Evolutionary conservation across 2,329 filamentous ascomycete genomes (phyloP).

Genomic region (Ophiostoma pallidulum): DNA sequence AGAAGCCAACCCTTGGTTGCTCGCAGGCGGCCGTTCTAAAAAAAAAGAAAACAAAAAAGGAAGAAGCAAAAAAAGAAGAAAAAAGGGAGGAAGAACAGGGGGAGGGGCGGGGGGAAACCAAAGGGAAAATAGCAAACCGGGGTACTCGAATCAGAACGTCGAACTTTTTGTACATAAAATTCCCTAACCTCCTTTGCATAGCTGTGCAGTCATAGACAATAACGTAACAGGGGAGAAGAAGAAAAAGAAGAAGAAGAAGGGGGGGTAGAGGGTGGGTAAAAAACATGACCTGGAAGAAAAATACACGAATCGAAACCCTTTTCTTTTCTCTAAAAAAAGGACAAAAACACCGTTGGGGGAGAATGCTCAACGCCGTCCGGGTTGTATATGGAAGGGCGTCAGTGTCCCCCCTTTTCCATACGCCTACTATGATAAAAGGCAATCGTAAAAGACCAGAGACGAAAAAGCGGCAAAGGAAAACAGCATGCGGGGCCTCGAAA

Average conservation of each 20-base stretch:
- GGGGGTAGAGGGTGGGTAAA: too few relatives aligned
- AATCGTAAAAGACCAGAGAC: neutral
- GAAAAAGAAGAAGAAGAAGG: neutral
- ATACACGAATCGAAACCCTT: neutral
- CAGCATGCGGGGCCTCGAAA: neutral
- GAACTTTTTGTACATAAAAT: neutral
- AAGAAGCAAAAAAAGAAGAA: neutral
- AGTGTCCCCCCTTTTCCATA: neutral
- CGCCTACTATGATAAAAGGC: neutral
- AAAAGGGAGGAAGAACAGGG: neutral
- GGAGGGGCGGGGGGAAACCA: neutral
- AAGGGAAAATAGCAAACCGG: neutral
- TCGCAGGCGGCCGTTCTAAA: neutral
- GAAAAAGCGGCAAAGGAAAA: too few relatives aligned
- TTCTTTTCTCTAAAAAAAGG: neutral
- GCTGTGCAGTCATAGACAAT: neutral
- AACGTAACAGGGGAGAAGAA: neutral
- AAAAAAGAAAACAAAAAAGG: neutral
- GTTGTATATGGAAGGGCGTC: neutral
- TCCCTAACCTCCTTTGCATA: neutral
- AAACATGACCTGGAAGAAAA: neutral
- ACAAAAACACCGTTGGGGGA: neutral
- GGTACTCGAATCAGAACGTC: too few relatives aligned
- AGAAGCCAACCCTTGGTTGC: neutral
- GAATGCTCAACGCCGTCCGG: constrained; percentile 10